Conservation (phyloP, 2,329 filamentous ascomycete genomes). For the Nemania diffusa region DNA sequence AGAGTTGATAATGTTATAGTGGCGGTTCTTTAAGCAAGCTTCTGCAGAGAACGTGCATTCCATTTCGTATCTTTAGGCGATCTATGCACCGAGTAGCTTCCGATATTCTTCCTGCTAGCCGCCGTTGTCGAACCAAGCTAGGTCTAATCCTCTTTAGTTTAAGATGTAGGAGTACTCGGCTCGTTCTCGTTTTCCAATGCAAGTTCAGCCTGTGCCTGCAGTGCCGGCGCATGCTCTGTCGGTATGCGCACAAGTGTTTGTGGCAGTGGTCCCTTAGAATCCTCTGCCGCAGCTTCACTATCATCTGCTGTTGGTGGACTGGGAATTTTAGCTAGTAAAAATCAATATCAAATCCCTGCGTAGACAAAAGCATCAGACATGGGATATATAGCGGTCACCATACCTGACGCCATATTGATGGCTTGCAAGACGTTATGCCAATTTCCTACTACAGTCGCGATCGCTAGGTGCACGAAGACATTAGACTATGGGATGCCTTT, state of each 20-base stretch:
- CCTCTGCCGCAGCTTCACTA: constrained; percentile 50
- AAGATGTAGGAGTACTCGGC: constrained; percentile 43
- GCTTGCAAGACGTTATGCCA: constrained; percentile 88
- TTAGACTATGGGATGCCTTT: constrained; percentile 25
- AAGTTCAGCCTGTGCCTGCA: constrained; percentile 69
- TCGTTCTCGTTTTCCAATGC: constrained; percentile 60
- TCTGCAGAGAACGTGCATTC: neutral
- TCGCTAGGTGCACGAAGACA: constrained; percentile 62
- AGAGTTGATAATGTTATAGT: neutral
- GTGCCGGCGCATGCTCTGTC: constrained; percentile 76
- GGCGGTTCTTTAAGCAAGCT: neutral
- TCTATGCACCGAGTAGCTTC: neutral
- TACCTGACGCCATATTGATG: constrained; percentile 88
- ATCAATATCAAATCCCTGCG: constrained; percentile 19
- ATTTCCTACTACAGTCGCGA: constrained; percentile 85
- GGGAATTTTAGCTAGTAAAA: constrained; percentile 71
- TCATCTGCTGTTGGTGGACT: constrained; percentile 62
- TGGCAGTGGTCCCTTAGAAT: constrained; percentile 67
- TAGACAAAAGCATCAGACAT: neutral
- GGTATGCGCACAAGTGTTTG: constrained; percentile 88
- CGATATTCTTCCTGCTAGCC: neutral
- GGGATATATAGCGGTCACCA: constrained; percentile 44
- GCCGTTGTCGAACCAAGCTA: neutral
- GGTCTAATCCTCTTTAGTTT: constrained; percentile 1
- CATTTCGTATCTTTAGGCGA: neutral